A percentile compares a stretch with the other conserved stretches of the same genome.
Conservation (phyloP, 371 early-diverging fungal species). For the Batkoa obscura region DNA sequence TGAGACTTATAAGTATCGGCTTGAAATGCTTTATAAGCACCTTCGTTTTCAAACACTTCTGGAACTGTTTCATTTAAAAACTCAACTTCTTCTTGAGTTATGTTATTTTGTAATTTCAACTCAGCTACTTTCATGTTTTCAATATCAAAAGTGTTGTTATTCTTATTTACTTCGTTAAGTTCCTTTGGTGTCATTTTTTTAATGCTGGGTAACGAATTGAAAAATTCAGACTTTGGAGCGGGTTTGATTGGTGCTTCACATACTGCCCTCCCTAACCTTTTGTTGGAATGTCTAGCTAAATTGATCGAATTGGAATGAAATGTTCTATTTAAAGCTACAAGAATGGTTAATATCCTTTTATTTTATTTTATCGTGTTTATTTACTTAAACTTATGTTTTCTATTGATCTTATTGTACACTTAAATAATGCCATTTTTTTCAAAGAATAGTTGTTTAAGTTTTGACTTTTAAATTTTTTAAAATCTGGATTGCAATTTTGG, state of each 20-base stretch:
- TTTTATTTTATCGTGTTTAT: no score
- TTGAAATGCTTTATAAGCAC: constrained; percentile 15
- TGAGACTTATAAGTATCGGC: constrained; percentile 21
- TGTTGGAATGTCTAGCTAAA: neutral
- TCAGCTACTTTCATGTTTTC: neutral
- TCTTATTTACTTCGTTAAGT: constrained; percentile 10
- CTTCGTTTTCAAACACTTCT: neutral
- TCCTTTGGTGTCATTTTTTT: constrained; percentile 7
- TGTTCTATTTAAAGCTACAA: neutral
- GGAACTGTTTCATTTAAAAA: constrained; percentile 9
- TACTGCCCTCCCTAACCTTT: neutral
- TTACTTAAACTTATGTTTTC: no score
- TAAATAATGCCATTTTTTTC: no score
- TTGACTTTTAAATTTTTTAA: no score
- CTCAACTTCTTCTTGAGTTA: constrained; percentile 8
- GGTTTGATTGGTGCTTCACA: neutral
- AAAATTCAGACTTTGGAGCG: constrained; percentile 1
- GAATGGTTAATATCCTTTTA: no score
- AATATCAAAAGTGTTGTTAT: neutral
- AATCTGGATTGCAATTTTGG: no score
- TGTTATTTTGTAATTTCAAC: neutral
- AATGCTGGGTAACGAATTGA: neutral
- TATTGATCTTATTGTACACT: no score
- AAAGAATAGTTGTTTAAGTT: no score
- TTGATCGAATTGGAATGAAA: neutral